Evolutionary conservation across 1,139 yeast genomes (phyloP).

Genomic region (Scheffersomyces illinoinensis): DNA sequence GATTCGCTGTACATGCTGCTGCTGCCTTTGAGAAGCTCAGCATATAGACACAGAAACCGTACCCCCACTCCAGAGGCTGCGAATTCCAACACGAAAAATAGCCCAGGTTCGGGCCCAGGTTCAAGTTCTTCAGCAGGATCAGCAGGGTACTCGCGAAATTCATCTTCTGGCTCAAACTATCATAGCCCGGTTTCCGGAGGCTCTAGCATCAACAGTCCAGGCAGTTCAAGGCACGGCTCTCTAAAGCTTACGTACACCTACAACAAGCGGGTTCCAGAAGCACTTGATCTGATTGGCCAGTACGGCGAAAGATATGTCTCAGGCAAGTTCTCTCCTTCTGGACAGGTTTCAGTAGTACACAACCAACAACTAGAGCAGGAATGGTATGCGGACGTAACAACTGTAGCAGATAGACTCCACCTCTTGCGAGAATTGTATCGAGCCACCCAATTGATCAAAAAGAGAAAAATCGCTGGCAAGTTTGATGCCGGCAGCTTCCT

Average conservation of each 20-base stretch:
- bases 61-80: constrained; percentile 9
- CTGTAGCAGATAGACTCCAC: constrained; percentile 29
- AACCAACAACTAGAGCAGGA: constrained; percentile 12
- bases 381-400: constrained; percentile 28
- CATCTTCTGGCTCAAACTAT: neutral
- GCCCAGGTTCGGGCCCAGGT: too few relatives aligned
- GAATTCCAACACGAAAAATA: neutral
- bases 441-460: constrained; percentile 25
- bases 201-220: neutral
- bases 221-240: neutral
- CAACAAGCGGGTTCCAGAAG: constrained; percentile 1
- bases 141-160: neutral
- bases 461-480: constrained; percentile 12
- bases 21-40: neutral
- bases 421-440: constrained; percentile 32
- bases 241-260: neutral
- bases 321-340: neutral
- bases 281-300: constrained; percentile 10
- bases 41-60: constrained; percentile 1
- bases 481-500: constrained; percentile 1
- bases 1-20: neutral
- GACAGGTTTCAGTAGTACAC: neutral
- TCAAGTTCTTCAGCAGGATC: neutral
- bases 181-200: neutral
- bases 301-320: constrained; percentile 6